Evolutionary conservation across 129 eudicot species (phyloP).

Genomic region (Flaveria ramosissima): DNA sequence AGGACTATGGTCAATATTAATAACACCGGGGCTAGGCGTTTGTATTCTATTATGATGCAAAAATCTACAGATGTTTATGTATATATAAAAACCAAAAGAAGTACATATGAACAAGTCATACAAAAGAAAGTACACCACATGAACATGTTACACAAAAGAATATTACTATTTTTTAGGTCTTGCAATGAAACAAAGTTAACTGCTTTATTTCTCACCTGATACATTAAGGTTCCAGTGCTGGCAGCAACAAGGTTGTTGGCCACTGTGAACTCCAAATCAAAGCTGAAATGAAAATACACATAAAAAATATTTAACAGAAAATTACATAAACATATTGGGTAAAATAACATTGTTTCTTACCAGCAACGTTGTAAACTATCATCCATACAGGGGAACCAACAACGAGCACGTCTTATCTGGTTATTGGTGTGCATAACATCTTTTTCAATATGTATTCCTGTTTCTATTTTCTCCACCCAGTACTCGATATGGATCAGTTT

Average conservation of each 20-base stretch:
- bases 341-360: slow-evolving; percentile 44
- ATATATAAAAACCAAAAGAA: slow-evolving; percentile 3
- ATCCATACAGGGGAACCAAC: slow-evolving; percentile 99
- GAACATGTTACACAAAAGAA: slow-evolving; percentile 12
- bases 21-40: slow-evolving; percentile 13
- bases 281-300: slow-evolving; percentile 48
- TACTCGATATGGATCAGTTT: slow-evolving; percentile 78
- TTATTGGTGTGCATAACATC: slow-evolving; percentile 75
- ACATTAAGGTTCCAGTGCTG: slow-evolving; percentile 86
- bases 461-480: slow-evolving; percentile 94
- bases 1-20: slow-evolving; percentile 8
- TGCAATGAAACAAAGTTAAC: slow-evolving; percentile 14
- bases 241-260: slow-evolving; percentile 79
- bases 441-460: slow-evolving; percentile 77
- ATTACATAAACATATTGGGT: slow-evolving; percentile 17
- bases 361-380: slow-evolving; percentile 79
- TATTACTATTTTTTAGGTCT: slow-evolving; percentile 16
- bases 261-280: slow-evolving; percentile 93
- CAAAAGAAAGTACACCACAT: neutral
- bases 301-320: neutral
- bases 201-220: slow-evolving; percentile 67
- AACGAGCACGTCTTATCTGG: slow-evolving; percentile 95
- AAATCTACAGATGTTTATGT: slow-evolving; percentile 3
- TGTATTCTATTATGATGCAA: slow-evolving; percentile 12
- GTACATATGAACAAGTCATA: slow-evolving; percentile 14